Evolutionary conservation across 768 basidiomycete species (phyloP).

Genomic region (Fomitopsis serialis): DNA sequence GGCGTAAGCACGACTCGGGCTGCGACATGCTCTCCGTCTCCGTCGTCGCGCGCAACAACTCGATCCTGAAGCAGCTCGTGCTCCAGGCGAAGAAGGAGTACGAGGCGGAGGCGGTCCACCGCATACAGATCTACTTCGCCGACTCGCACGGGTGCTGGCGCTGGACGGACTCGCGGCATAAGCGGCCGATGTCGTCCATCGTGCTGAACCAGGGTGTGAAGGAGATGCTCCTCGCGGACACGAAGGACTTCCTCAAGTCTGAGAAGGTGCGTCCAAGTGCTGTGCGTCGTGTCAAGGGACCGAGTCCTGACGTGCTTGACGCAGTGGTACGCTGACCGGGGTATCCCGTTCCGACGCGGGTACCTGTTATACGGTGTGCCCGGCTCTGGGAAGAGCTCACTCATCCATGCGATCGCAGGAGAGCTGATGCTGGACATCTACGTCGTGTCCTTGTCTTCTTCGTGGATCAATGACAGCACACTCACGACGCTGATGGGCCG

Average conservation of each 20-base stretch:
- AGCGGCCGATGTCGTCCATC: slow-evolving; percentile 83
- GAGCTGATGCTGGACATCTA: slow-evolving; percentile 90
- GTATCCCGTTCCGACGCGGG: slow-evolving; percentile 87
- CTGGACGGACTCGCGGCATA: slow-evolving; percentile 83
- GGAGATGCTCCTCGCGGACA: slow-evolving; percentile 81
- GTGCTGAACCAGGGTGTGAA: slow-evolving; percentile 86
- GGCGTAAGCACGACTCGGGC: slow-evolving; percentile 62
- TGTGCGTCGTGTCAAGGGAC: not conserved
- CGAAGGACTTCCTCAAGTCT: slow-evolving; percentile 77
- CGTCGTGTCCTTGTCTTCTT: slow-evolving; percentile 79
- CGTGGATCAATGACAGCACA: slow-evolving; percentile 86
- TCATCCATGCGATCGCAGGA: slow-evolving; percentile 85
- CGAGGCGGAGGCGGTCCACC: slow-evolving; percentile 80
- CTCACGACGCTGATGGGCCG: slow-evolving; percentile 83
- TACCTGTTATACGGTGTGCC: slow-evolving; percentile 82
- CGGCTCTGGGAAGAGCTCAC: slow-evolving; percentile 81
- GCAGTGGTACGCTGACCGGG: slow-evolving; percentile 90
- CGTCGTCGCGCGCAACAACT: slow-evolving; percentile 79
- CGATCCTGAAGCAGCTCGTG: slow-evolving; percentile 83
- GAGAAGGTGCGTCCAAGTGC: slow-evolving; percentile 59
- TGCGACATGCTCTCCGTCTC: slow-evolving; percentile 77
- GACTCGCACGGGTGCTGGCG: slow-evolving; percentile 87
- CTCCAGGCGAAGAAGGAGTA: slow-evolving; percentile 87
- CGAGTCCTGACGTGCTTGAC: slow-evolving; percentile 3
- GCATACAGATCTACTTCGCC: slow-evolving; percentile 87